phyloP scores from a whole-genome alignment of 139 green algal genomes.

The Nannochloris sp. region DNA sequence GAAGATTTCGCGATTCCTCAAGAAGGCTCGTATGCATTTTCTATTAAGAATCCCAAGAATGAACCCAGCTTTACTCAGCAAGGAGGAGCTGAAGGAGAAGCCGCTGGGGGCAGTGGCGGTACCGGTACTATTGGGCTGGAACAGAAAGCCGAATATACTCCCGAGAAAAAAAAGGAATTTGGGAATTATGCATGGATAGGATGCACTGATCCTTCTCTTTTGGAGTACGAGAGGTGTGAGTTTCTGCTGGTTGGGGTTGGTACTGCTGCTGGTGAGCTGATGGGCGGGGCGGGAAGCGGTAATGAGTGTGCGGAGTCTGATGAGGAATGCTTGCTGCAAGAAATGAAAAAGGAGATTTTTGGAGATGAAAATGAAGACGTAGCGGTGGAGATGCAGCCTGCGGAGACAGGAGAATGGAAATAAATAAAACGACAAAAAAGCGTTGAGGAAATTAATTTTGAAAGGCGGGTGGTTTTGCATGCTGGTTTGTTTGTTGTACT shows the following conservation, averaged over 20 bases:
- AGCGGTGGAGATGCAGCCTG: slow-evolving; percentile 11
- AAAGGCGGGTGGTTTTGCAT: too few relatives aligned
- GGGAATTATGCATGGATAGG: slow-evolving; percentile 32
- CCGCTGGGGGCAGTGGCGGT: too few relatives aligned
- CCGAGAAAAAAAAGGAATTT: slow-evolving; percentile 32
- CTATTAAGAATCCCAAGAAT: slow-evolving; percentile 11
- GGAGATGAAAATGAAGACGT: slow-evolving; percentile 14
- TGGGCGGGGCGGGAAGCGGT: neutral
- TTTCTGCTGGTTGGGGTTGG: slow-evolving; percentile 28
- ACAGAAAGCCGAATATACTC: slow-evolving; percentile 26
- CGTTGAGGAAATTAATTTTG: too few relatives aligned
- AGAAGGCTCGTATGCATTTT: slow-evolving; percentile 17
- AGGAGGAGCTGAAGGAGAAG: too few relatives aligned
- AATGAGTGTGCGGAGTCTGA: neutral
- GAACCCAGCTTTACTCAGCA: neutral
- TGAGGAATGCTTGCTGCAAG: slow-evolving; percentile 10
- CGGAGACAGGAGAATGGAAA: slow-evolving; percentile 17
- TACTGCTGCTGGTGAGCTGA: neutral
- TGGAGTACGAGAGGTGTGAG: slow-evolving; percentile 30
- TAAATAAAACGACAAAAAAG: too few relatives aligned
- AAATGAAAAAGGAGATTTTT: slow-evolving; percentile 9
- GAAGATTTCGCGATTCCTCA: slow-evolving; percentile 27
- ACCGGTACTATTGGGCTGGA: slow-evolving; percentile 14
- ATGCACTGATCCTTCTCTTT: slow-evolving; percentile 1
- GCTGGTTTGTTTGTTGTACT: too few relatives aligned